phyloP scores from a whole-genome alignment of 2,329 filamentous ascomycete species.

The Fusarium mundagurra region DNA sequence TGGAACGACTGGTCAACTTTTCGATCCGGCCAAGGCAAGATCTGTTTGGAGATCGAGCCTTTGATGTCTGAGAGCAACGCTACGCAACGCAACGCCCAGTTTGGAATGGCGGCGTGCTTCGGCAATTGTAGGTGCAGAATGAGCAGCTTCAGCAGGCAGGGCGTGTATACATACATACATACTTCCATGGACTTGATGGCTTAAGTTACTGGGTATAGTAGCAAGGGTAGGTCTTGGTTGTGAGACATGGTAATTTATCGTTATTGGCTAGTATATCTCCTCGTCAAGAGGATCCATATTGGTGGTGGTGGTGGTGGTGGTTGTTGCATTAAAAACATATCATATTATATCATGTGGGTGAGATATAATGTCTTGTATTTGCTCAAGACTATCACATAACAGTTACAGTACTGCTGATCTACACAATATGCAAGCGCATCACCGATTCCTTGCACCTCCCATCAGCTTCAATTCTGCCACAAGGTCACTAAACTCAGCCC shows the following conservation, averaged over 20 bases:
- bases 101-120: constrained; percentile 26
- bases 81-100: not conserved
- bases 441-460: not conserved
- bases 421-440: not conserved
- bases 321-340: not conserved
- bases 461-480: not conserved
- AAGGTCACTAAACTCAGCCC: not conserved
- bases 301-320: not conserved
- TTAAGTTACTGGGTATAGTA: not conserved
- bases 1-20: not conserved
- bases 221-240: not conserved
- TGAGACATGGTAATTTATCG: not conserved
- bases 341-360: not conserved
- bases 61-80: not conserved
- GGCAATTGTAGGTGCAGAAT: constrained; percentile 10
- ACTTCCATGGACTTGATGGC: not conserved
- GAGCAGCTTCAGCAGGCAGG: not conserved
- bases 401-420: not conserved
- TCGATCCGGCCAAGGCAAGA: constrained; percentile 18
- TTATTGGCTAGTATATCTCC: constrained; percentile 9
- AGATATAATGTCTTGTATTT: not conserved
- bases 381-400: not conserved
- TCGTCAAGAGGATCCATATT: not conserved
- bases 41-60: constrained; percentile 17
- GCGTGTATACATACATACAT: not conserved